Conservation (phyloP, 176 grass and related monocot species). For the Rhynchospora breviuscula region DNA sequence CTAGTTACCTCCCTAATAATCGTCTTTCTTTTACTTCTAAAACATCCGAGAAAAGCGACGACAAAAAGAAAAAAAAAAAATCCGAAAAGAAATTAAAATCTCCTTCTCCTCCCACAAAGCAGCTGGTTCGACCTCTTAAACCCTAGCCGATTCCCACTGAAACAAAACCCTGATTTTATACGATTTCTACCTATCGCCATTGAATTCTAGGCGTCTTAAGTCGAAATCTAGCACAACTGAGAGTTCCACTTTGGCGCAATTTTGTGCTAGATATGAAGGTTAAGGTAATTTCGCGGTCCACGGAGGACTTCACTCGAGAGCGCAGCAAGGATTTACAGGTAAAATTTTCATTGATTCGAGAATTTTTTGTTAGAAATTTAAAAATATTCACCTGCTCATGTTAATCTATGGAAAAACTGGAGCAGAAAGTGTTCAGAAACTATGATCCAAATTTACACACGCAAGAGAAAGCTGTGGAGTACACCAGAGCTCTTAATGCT, state of each 20-base stretch:
- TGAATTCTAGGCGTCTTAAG: not conserved
- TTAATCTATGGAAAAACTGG: not conserved
- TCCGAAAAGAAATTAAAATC: too few species aligned
- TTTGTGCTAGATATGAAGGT: conserved; percentile 49
- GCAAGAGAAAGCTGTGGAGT: conserved; percentile 90
- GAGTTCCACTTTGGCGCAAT: not conserved
- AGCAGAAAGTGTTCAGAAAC: conserved; percentile 92
- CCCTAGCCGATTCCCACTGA: not conserved
- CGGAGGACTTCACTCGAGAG: conserved; percentile 87
- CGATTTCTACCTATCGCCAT: not conserved
- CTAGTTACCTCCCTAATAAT: too few species aligned
- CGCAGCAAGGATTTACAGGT: conserved; percentile 91
- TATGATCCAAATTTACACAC: conserved; percentile 79
- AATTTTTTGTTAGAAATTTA: not conserved
- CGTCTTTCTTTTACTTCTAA: too few species aligned
- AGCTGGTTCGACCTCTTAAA: not conserved
- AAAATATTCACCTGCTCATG: not conserved
- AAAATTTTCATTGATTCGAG: not conserved
- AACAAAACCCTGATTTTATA: not conserved
- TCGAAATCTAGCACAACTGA: not conserved
- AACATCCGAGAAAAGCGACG: too few species aligned
- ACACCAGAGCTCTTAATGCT: conserved; percentile 84
- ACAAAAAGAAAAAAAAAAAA: too few species aligned
- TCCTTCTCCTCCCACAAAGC: too few species aligned
- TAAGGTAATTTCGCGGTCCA: conserved; percentile 83